These are phyloP conservation scores for Tolypocladium pustulatum DNA, from an alignment of 2,329 filamentous ascomycete species.

Conservation along the genomic window DNA sequence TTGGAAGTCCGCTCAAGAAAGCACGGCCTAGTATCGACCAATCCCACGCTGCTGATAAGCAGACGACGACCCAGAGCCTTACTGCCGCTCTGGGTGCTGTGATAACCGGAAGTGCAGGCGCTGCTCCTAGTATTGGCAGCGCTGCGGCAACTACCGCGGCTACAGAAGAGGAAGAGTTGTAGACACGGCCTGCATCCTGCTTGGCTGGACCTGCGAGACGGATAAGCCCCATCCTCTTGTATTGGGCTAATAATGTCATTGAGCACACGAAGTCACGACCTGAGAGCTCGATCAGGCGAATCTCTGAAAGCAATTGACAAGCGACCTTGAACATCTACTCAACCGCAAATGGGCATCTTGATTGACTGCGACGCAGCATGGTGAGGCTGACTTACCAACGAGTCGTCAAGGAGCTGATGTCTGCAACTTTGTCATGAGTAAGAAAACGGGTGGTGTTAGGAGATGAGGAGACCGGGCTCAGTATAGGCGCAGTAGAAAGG, in stretches of 20 bases:
- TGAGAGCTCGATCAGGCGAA: neutral
- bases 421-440: neutral
- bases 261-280: neutral
- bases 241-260: neutral
- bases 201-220: neutral
- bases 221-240: neutral
- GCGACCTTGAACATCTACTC: neutral
- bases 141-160: neutral
- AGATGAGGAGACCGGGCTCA: neutral
- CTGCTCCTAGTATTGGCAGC: neutral
- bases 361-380: neutral
- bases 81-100: conserved; percentile 23
- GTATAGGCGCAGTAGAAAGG: neutral
- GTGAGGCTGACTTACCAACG: neutral
- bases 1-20: conserved; percentile 68
- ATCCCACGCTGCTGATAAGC: conserved; percentile 12
- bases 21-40: conserved; percentile 49
- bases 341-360: neutral
- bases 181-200: neutral
- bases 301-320: neutral
- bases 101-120: conserved; percentile 12
- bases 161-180: neutral
- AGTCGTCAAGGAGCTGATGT: neutral
- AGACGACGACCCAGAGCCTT: conserved; percentile 19
- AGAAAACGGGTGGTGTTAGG: neutral